phyloP scores from a whole-genome alignment of 257 asterid genomes.

The Solanum acaule region DNA sequence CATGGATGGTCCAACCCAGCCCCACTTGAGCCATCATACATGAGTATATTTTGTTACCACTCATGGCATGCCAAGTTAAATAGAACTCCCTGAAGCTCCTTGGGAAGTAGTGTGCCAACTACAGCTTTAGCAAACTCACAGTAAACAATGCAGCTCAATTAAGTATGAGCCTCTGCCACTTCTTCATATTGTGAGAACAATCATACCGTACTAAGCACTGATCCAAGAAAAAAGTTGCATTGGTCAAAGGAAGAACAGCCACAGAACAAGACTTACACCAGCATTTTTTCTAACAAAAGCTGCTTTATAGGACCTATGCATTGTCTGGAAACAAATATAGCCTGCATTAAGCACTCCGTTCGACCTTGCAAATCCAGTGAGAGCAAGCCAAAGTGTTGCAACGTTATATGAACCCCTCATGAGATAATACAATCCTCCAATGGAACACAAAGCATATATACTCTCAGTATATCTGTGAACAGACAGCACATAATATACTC shows the following conservation, averaged over 20 bases:
- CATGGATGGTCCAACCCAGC: too few species aligned
- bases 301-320: slow-evolving; percentile 50
- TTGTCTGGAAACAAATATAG: slow-evolving; percentile 57
- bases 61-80: not conserved
- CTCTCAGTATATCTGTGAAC: slow-evolving; percentile 84
- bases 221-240: not conserved
- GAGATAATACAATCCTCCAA: slow-evolving; percentile 69
- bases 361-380: slow-evolving; percentile 80
- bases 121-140: not conserved
- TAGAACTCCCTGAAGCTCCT: not conserved
- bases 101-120: not conserved
- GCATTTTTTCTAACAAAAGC: slow-evolving; percentile 28
- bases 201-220: not conserved
- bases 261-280: slow-evolving; percentile 35
- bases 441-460: slow-evolving; percentile 62
- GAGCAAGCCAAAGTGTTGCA: slow-evolving; percentile 66
- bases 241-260: not conserved
- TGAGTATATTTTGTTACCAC: not conserved
- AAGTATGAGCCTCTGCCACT: not conserved
- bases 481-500: slow-evolving; percentile 4
- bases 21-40: too few species aligned
- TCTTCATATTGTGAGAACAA: not conserved
- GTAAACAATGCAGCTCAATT: not conserved
- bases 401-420: slow-evolving; percentile 33
- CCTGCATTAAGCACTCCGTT: slow-evolving; percentile 92